phyloP scores from a whole-genome alignment of 306 rosid genomes.

The Mimosa pudica region DNA sequence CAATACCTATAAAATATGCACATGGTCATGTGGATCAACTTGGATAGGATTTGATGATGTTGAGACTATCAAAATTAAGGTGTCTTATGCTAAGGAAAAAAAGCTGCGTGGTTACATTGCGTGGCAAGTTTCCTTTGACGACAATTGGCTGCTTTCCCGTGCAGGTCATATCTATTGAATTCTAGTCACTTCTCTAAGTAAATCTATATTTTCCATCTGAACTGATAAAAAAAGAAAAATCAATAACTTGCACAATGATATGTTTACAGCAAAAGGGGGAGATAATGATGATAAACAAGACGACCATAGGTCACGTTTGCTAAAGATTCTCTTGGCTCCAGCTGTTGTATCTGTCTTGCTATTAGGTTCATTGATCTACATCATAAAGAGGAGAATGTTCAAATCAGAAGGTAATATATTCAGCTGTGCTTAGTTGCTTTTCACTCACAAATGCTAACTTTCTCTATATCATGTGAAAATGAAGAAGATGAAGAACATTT shows the following conservation, averaged over 20 bases:
- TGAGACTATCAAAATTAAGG: slow-evolving; percentile 34
- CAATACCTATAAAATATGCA: neutral
- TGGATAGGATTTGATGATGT: slow-evolving; percentile 49
- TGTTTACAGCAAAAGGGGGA: neutral
- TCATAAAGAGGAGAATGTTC: neutral
- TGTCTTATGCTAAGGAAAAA: slow-evolving; percentile 41
- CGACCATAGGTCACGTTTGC: neutral
- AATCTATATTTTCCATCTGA: neutral
- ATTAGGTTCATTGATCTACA: neutral
- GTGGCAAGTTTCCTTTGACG: slow-evolving; percentile 31
- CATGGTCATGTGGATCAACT: neutral
- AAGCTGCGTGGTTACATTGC: slow-evolving; percentile 34
- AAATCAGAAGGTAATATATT: slow-evolving; percentile 15
- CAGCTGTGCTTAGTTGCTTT: neutral
- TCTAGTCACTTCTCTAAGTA: neutral
- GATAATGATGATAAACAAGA: neutral
- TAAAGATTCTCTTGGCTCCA: neutral
- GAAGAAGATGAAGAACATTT: slow-evolving; percentile 36
- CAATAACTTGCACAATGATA: slow-evolving; percentile 16
- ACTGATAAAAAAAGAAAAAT: neutral
- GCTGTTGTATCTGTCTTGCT: neutral
- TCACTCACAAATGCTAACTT: neutral
- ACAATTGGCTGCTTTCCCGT: slow-evolving; percentile 37
- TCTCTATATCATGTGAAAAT: neutral
- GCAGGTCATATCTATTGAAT: neutral